Evolutionary conservation across 495 filamentous ascomycete genomes (phyloP).

Genomic region (Collariella sp.): DNA sequence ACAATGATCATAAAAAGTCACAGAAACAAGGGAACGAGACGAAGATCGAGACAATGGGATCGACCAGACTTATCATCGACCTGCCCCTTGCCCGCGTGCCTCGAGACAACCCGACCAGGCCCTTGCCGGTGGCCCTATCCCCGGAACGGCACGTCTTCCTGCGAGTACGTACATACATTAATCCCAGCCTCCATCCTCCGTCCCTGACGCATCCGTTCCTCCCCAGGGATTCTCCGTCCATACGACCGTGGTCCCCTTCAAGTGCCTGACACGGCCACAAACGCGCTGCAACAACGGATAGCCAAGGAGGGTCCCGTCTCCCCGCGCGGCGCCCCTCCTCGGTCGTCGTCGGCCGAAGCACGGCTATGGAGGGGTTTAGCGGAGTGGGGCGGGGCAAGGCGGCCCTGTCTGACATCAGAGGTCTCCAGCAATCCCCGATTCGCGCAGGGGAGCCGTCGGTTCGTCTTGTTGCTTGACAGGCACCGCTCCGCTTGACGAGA

Average conservation of each 20-base stretch:
- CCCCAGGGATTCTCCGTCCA: conserved; percentile 4
- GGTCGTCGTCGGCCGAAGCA: conserved; percentile 22
- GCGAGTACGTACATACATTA: background rate
- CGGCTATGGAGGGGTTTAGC: conserved; percentile 19
- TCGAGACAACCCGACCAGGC: background rate
- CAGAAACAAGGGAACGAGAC: background rate
- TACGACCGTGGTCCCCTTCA: background rate
- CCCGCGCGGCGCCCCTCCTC: conserved; percentile 18
- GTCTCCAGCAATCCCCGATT: background rate
- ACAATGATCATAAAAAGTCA: background rate
- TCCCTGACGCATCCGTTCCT: background rate
- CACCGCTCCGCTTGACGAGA: background rate
- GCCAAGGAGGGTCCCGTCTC: background rate
- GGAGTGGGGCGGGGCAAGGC: background rate
- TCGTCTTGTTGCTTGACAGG: background rate
- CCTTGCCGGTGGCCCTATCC: background rate
- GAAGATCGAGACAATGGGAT: background rate
- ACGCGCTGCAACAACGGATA: background rate
- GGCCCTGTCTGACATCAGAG: conserved; percentile 17
- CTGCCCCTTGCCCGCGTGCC: background rate
- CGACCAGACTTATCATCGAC: background rate
- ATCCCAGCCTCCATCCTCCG: background rate
- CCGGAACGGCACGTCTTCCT: conserved; percentile 4
- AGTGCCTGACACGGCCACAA: background rate
- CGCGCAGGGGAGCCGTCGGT: background rate